phyloP scores from a whole-genome alignment of 2,329 filamentous ascomycete genomes.

The Colletotrichum endophyticum region DNA sequence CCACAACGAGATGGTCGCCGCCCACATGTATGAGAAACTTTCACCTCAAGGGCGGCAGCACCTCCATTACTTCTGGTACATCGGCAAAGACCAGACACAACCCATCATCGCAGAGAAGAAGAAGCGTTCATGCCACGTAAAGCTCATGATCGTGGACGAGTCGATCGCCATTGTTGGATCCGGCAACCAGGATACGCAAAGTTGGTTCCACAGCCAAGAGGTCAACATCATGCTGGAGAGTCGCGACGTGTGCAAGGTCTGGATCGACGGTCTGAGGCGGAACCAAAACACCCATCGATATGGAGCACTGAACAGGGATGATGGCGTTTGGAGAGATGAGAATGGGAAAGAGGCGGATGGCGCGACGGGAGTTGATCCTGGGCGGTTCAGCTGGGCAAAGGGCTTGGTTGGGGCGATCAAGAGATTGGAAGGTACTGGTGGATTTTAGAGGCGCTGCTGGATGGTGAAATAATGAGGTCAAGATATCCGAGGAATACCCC shows the following conservation, averaged over 20 bases:
- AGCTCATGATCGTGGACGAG: background rate
- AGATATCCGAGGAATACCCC: background rate
- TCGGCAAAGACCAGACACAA: background rate
- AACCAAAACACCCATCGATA: slow-evolving; percentile 71
- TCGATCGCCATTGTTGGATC: background rate
- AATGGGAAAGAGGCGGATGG: slow-evolving; percentile 53
- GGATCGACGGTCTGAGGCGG: slow-evolving; percentile 26
- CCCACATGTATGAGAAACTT: slow-evolving; percentile 62
- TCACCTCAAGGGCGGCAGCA: slow-evolving; percentile 33
- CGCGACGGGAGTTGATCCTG: slow-evolving; percentile 57
- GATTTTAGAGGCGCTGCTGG: background rate
- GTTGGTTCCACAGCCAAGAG: slow-evolving; percentile 80
- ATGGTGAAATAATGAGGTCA: background rate
- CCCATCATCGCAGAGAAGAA: background rate
- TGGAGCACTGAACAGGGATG: slow-evolving; percentile 58
- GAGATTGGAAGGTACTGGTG: slow-evolving; percentile 51
- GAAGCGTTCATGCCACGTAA: background rate
- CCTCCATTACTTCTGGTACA: background rate
- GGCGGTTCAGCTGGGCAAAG: slow-evolving; percentile 62
- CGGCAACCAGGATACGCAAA: slow-evolving; percentile 58
- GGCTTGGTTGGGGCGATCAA: slow-evolving; percentile 63
- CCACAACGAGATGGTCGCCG: slow-evolving; percentile 74
- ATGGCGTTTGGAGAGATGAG: slow-evolving; percentile 67
- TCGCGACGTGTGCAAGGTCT: slow-evolving; percentile 53
- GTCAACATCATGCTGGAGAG: slow-evolving; percentile 79